phyloP scores from a whole-genome alignment of 108 stramenopile species.

The Stephanodiscus triporus region DNA sequence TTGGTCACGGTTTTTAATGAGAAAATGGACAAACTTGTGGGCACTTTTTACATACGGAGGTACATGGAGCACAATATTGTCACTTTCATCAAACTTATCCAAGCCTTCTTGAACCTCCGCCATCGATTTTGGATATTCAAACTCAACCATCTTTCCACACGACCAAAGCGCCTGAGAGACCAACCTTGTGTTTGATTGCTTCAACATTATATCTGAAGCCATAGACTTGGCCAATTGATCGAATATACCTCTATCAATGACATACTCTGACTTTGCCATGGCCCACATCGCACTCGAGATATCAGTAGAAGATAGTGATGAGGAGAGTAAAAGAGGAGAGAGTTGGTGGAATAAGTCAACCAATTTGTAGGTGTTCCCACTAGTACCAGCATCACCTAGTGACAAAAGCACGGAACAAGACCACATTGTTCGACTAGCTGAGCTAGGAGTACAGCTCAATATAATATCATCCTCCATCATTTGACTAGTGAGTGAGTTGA shows the following conservation, averaged over 20 bases:
- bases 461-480: constrained; percentile 53
- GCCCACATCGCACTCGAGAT: constrained; percentile 66
- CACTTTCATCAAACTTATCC: constrained; percentile 2
- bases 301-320: constrained; percentile 55
- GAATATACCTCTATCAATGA: constrained; percentile 71
- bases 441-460: constrained; percentile 52
- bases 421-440: constrained; percentile 66
- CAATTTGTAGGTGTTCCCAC: constrained; percentile 7
- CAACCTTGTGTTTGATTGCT: constrained; percentile 45
- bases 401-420: constrained; percentile 52
- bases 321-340: constrained; percentile 50
- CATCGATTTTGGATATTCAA: constrained; percentile 22
- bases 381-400: constrained; percentile 1
- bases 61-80: constrained; percentile 8
- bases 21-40: constrained; percentile 28
- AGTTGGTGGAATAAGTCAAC: constrained; percentile 58
- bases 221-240: constrained; percentile 61
- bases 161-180: constrained; percentile 72
- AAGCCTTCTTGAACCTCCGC: constrained; percentile 3
- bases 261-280: constrained; percentile 66
- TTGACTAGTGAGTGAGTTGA: constrained; percentile 40
- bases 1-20: constrained; percentile 39
- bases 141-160: constrained; percentile 69
- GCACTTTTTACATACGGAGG: constrained; percentile 60
- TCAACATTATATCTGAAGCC: constrained; percentile 38